These are phyloP conservation scores for Komagataella phaffii DNA, from an alignment of 805 yeast species.

Conservation along the genomic window DNA sequence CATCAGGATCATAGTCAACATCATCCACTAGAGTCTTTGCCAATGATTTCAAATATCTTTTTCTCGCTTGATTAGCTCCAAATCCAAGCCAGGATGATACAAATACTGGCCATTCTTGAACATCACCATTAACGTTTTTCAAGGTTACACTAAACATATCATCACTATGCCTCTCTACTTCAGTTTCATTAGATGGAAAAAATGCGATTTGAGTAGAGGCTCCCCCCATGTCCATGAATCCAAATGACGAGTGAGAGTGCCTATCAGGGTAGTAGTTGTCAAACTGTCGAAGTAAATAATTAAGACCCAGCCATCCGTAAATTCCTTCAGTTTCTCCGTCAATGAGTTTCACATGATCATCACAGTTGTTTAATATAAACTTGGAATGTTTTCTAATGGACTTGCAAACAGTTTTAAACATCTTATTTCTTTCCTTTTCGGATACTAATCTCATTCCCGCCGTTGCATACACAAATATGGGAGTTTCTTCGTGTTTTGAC, in stretches of 20 bases:
- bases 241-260: conserved; percentile 37
- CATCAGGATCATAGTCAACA: conserved; percentile 27
- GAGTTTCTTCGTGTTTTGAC: conserved; percentile 50
- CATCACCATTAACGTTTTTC: conserved; percentile 55
- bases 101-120: conserved; percentile 73
- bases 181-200: conserved; percentile 57
- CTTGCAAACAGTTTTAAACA: conserved; percentile 50
- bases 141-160: conserved; percentile 58
- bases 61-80: conserved; percentile 91
- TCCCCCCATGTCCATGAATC: conserved; percentile 99
- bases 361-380: conserved; percentile 49
- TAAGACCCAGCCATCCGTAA: conserved; percentile 91
- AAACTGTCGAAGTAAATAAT: conserved; percentile 63
- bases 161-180: conserved; percentile 50
- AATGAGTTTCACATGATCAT: conserved; percentile 65
- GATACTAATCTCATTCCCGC: conserved; percentile 90
- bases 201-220: conserved; percentile 95
- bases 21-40: conserved; percentile 32
- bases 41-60: conserved; percentile 38
- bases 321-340: conserved; percentile 94
- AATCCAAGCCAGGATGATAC: conserved; percentile 96
- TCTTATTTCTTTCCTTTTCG: conserved; percentile 29
- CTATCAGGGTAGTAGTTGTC: conserved; percentile 25
- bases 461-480: conserved; percentile 84
- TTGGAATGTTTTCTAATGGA: conserved; percentile 37